These are phyloP conservation scores for Daldinia vernicosa DNA, from an alignment of 495 filamentous ascomycete species.

Conservation along the genomic window DNA sequence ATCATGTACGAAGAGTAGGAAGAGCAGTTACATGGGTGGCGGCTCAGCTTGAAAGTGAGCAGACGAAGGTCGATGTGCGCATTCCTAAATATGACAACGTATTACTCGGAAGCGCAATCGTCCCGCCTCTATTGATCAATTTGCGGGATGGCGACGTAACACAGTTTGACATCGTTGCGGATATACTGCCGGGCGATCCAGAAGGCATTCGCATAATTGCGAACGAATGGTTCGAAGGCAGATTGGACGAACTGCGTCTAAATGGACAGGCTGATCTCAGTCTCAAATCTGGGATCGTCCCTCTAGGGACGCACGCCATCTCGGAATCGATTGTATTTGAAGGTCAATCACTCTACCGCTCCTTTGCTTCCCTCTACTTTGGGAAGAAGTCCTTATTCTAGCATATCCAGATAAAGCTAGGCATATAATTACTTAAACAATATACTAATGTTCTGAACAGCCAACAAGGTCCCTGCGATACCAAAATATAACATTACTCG, in stretches of 20 bases:
- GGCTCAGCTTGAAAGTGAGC: slow-evolving; percentile 70
- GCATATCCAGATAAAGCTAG: slow-evolving; percentile 12
- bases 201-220: slow-evolving; percentile 81
- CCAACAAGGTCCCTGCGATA: slow-evolving; percentile 73
- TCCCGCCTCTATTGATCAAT: slow-evolving; percentile 77
- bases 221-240: slow-evolving; percentile 86
- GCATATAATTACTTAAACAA: slow-evolving; percentile 24
- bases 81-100: slow-evolving; percentile 84
- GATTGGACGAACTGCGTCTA: slow-evolving; percentile 70
- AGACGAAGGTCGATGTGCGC: slow-evolving; percentile 77
- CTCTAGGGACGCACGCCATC: slow-evolving; percentile 76
- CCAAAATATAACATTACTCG: slow-evolving; percentile 80
- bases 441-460: slow-evolving; percentile 51
- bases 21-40: slow-evolving; percentile 84
- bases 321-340: slow-evolving; percentile 76
- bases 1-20: slow-evolving; percentile 76
- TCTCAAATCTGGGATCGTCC: slow-evolving; percentile 79
- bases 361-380: slow-evolving; percentile 62
- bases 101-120: slow-evolving; percentile 75
- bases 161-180: slow-evolving; percentile 77
- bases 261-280: slow-evolving; percentile 73
- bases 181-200: slow-evolving; percentile 78
- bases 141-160: slow-evolving; percentile 81
- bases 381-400: slow-evolving; percentile 58
- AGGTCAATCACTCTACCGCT: slow-evolving; percentile 75